Percentiles rank a stretch among this genome's conserved stretches.
phyloP scores from a whole-genome alignment of 164 flowering plant species.

The Tetrastigma voinierianum region DNA sequence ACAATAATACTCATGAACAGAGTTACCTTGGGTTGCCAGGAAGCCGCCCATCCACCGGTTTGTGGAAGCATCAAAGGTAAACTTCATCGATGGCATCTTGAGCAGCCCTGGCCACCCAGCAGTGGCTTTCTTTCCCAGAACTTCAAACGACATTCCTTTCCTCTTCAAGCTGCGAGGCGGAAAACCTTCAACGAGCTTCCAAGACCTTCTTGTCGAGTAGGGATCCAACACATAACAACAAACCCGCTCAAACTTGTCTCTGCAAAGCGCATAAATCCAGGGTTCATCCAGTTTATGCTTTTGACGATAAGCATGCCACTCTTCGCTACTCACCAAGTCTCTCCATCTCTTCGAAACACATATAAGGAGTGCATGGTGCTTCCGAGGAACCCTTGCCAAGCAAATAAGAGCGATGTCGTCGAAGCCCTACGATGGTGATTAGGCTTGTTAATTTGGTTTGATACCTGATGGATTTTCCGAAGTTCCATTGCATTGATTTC shows the following conservation, averaged over 20 bases:
- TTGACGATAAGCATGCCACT: conserved; percentile 48
- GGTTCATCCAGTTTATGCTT: conserved; percentile 56
- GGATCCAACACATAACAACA: conserved; percentile 68
- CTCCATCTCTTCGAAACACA: conserved; percentile 88
- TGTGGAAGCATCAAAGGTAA: conserved; percentile 56
- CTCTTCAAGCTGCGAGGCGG: conserved; percentile 53
- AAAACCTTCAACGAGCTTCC: conserved; percentile 44
- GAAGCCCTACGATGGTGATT: conserved; percentile 54
- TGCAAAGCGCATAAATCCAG: conserved; percentile 82
- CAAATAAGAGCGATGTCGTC: conserved; percentile 77
- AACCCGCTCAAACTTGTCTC: conserved; percentile 46
- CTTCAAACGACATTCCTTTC: conserved; percentile 65
- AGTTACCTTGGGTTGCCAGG: conserved; percentile 66
- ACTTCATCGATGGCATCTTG: conserved; percentile 72
- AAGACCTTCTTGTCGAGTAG: conserved; percentile 36
- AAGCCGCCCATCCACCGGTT: conserved; percentile 55
- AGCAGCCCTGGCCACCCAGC: conserved; percentile 79
- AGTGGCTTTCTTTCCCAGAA: conserved; percentile 55
- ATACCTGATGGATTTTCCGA: conserved; percentile 12
- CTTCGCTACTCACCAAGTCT: conserved; percentile 55
- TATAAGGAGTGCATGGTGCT: conserved; percentile 53
- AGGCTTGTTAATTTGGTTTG: conserved; percentile 9
- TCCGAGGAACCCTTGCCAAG: conserved; percentile 72
- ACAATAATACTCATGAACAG: not conserved
- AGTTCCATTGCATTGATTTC: conserved; percentile 16